Evolutionary conservation across 805 yeast genomes (phyloP), one percentile per base, ranked within the genome.

Genomic region (Candida dendrica): DNA sequence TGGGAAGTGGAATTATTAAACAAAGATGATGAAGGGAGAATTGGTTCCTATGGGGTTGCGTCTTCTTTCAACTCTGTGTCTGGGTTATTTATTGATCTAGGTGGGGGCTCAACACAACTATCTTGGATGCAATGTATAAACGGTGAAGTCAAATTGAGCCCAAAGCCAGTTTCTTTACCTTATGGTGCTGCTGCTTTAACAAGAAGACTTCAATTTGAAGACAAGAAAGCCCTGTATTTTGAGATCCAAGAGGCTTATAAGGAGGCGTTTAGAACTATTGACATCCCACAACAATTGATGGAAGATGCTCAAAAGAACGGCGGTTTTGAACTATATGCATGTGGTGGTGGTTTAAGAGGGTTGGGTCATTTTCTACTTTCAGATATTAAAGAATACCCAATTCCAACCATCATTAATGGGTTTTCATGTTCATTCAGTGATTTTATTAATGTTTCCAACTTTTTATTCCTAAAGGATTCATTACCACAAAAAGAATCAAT

Each of bases 261-360:
- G 29, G 59, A 68, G 20, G 82, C 84, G 0, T 57, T 78, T 31
- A 64, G 68, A 27, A 60, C 66, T 26, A 75, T 82, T 39, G 66
- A 65, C 16, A 63, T 81, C 16, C 88, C 88, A 3, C 55, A 60
- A 30, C 70, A 65, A 26, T 61, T 82, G 52, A 52, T 66, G 10
- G 68, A 69, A 19, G 73, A 71, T 40, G 83, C 85, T 1, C 63
- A 65, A 34, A 53, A 52, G 29, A 74, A 73, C 34, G 82, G 81
- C 14, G 89, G 89, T 0, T 75, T 75, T 50, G 74, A 77, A 47
- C 52, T 84, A 34, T 81, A 76, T 54, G 74, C 82, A 4, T 79
- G 85, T 49, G 90, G 90, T 40, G 88, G 89, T 42, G 90, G 89
- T 0, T 66, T 81, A 37, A 68, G 90, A 51, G 86, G 84, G 3